Evolutionary conservation across 75 land plant species (phyloP), one percentile per base, ranked within the genome.

Genomic region (Picea glauca): DNA sequence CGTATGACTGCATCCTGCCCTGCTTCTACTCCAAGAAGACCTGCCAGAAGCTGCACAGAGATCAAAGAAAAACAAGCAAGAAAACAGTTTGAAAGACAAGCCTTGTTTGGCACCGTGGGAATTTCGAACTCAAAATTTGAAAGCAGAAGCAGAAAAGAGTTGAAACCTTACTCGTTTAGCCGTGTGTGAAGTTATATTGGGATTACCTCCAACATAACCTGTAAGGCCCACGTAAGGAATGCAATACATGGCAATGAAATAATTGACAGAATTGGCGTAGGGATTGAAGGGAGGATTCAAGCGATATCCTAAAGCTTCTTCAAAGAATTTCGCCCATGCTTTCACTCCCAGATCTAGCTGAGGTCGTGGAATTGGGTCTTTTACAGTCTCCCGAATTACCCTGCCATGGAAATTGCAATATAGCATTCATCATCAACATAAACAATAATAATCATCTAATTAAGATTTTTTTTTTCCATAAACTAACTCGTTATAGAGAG

Each of bases 1-100:
- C 98, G 74, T 21, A 92, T 83, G 1, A 87, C 81, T 23, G 95
- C 98, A 78, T 94, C 95, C 62, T 94, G 95, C 18, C 90, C 98
- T 1, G 95, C 58, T 65, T 94, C 90, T 73, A 91, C 93, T 1
- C 90, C 98, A 13, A 89, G 66, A 2, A 94, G 77, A 21, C 86
- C 81, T 15, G 93, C 89, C 15, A 87, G 65, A 8, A 90, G 72
- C 92, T 92, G 84, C 73, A 75, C 15, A 63, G 20, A 63, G 1
- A 2, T 50, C 11, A 9, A 9, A 11, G 11, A 9, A 50, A 50
- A 50, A 9, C 1, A 50, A 9, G 1, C 12, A 50, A 50, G 56
- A 50, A 9, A 50, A 50, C 56, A 9, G 56, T 50, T 50, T 50
- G 56, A 50, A 50, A 9, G 11, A 50, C 1, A 9, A 50, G 12